These are phyloP conservation scores for Schizonepeta tenuifolia DNA, from an alignment of 257 asterid genomes.

Conservation along the genomic window DNA sequence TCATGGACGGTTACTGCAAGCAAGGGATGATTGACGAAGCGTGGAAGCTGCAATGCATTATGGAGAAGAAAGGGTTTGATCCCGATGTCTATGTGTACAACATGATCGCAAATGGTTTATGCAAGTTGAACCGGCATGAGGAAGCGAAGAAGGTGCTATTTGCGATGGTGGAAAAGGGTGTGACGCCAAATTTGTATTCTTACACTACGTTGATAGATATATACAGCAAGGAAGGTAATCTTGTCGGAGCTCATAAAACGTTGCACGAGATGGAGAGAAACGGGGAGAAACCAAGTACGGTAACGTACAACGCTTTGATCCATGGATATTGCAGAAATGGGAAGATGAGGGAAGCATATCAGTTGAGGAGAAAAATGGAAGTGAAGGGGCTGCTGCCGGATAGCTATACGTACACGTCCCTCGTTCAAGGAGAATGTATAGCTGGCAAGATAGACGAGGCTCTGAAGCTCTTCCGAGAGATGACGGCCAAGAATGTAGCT, in stretches of 20 bases:
- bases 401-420: constrained; percentile 72
- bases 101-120: constrained; percentile 67
- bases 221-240: constrained; percentile 68
- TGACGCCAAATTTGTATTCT: constrained; percentile 54
- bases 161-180: constrained; percentile 67
- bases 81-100: constrained; percentile 65
- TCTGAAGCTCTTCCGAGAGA: constrained; percentile 60
- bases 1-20: constrained; percentile 90
- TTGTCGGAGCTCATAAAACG: constrained; percentile 52
- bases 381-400: constrained; percentile 56
- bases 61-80: constrained; percentile 78
- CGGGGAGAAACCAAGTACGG: constrained; percentile 53
- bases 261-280: constrained; percentile 54
- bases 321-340: constrained; percentile 67
- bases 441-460: constrained; percentile 61
- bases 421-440: constrained; percentile 73
- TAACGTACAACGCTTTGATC: constrained; percentile 57
- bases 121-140: constrained; percentile 57
- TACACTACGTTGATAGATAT: constrained; percentile 66
- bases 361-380: constrained; percentile 57
- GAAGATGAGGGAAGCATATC: constrained; percentile 46
- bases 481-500: constrained; percentile 50
- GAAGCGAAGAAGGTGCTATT: constrained; percentile 68
- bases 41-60: constrained; percentile 51
- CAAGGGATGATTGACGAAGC: constrained; percentile 82